phyloP scores from a whole-genome alignment of 345 rosid genomes.

The Linum trigynum region DNA sequence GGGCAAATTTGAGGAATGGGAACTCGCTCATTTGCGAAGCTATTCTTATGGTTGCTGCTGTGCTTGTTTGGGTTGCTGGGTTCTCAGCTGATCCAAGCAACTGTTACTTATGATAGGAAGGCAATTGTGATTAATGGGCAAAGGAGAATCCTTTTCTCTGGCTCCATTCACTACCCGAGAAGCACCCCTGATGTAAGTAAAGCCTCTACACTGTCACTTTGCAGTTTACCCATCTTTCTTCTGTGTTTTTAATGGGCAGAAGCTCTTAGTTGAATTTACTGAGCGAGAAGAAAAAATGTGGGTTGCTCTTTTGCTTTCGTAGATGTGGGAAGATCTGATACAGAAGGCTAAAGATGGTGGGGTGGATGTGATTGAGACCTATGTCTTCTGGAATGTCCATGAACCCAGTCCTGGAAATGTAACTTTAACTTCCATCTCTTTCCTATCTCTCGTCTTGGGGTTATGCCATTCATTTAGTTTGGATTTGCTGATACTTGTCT shows the following conservation, averaged over 20 bases:
- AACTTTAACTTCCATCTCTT: conserved; percentile 10
- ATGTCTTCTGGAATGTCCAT: conserved; percentile 98
- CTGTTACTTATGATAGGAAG: conserved; percentile 79
- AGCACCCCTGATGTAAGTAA: conserved; percentile 71
- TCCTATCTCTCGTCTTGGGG: background rate
- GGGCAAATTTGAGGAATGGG: conserved; percentile 31
- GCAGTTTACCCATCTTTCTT: background rate
- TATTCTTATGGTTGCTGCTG: conserved; percentile 25
- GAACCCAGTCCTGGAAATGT: conserved; percentile 97
- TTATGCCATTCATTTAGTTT: background rate
- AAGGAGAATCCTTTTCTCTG: conserved; percentile 84
- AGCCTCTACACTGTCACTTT: background rate
- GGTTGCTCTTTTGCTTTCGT: conserved; percentile 6
- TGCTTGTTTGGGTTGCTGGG: conserved; percentile 37
- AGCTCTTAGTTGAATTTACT: background rate
- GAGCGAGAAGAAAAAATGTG: background rate
- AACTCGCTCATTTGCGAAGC: conserved; percentile 24
- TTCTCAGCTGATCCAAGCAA: conserved; percentile 40
- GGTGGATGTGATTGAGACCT: conserved; percentile 88
- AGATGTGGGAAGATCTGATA: conserved; percentile 99
- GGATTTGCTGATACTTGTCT: conserved; percentile 1
- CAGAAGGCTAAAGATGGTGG: conserved; percentile 98
- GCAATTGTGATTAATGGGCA: conserved; percentile 77
- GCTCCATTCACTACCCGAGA: conserved; percentile 89
- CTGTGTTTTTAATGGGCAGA: background rate